These are phyloP conservation scores for Coemansia reversa DNA, from an alignment of 192 early-diverging fungal species.

Conservation along the genomic window DNA sequence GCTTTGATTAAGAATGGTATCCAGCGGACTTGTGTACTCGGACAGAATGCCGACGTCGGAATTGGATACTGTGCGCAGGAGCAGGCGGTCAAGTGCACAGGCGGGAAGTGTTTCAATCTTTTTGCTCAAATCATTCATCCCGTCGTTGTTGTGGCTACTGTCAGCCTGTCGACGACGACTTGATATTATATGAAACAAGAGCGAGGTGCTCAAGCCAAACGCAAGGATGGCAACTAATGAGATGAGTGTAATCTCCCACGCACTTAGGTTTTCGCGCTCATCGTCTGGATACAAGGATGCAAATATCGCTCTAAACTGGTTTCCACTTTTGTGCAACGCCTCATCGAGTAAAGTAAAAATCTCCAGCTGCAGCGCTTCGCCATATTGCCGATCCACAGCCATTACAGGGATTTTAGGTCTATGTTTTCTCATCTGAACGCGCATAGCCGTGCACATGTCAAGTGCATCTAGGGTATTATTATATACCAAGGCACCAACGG, in stretches of 20 bases:
- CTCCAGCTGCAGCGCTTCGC: conserved; percentile 41
- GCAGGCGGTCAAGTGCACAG: conserved; percentile 46
- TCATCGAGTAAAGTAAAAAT: conserved; percentile 28
- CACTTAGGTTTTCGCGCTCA: conserved; percentile 35
- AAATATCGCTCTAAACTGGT: conserved; percentile 44
- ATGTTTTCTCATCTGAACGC: conserved; percentile 13
- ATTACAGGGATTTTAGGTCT: conserved; percentile 32
- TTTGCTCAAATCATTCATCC: conserved; percentile 13
- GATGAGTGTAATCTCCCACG: conserved; percentile 52
- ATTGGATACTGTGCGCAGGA: conserved; percentile 39
- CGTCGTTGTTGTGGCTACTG: background rate
- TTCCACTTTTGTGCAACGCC: conserved; percentile 7
- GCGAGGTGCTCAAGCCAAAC: conserved; percentile 42
- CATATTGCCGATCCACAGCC: conserved; percentile 42
- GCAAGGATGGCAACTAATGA: conserved; percentile 44
- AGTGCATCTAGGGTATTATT: conserved; percentile 22
- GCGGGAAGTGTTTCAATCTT: conserved; percentile 40
- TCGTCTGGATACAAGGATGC: conserved; percentile 40
- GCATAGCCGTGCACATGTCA: conserved; percentile 19
- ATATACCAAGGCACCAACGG: conserved; percentile 50
- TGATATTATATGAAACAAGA: conserved; percentile 42
- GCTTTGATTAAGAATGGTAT: conserved; percentile 37
- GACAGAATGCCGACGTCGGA: conserved; percentile 33
- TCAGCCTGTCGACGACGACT: conserved; percentile 8
- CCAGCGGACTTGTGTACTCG: conserved; percentile 41